These are phyloP conservation scores for Apiospora rasikravindrae DNA, from an alignment of 2,329 filamentous ascomycete genomes.

Conservation along the genomic window DNA sequence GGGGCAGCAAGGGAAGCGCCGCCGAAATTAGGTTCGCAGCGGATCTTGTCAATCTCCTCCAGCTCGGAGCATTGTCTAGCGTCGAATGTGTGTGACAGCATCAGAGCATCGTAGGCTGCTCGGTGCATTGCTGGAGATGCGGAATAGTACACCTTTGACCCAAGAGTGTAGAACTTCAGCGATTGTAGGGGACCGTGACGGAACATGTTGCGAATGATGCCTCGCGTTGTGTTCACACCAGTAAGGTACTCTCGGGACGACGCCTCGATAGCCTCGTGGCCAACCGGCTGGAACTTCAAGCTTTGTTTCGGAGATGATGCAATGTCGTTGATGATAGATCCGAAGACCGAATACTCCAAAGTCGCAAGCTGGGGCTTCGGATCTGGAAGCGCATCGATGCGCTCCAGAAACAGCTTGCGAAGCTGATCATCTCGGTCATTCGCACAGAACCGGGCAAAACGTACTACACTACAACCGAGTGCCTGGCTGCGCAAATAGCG, in stretches of 20 bases:
- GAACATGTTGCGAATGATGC: conserved; percentile 65
- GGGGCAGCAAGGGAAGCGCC: conserved; percentile 72
- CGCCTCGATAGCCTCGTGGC: conserved; percentile 49
- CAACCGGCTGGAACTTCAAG: conserved; percentile 60
- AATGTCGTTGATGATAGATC: conserved; percentile 37
- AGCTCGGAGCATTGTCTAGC: conserved; percentile 64
- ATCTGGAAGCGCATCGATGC: conserved; percentile 49
- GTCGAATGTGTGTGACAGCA: conserved; percentile 70
- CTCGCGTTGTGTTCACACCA: conserved; percentile 58
- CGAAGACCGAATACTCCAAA: conserved; percentile 52
- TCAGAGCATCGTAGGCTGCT: conserved; percentile 68
- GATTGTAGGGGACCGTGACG: conserved; percentile 65
- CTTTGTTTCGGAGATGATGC: conserved; percentile 40
- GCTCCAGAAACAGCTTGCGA: conserved; percentile 56
- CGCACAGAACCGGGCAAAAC: conserved; percentile 62
- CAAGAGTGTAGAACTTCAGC: conserved; percentile 72
- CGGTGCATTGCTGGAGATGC: conserved; percentile 76
- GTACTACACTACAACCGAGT: conserved; percentile 66
- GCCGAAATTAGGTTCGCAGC: conserved; percentile 66
- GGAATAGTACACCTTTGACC: conserved; percentile 71
- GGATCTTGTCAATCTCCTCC: conserved; percentile 64
- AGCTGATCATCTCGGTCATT: conserved; percentile 58
- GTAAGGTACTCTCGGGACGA: conserved; percentile 47
- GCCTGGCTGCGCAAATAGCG: conserved; percentile 59
- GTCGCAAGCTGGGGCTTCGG: conserved; percentile 56